phyloP scores from a whole-genome alignment of 345 rosid species.

The Abelmoschus esculentus region DNA sequence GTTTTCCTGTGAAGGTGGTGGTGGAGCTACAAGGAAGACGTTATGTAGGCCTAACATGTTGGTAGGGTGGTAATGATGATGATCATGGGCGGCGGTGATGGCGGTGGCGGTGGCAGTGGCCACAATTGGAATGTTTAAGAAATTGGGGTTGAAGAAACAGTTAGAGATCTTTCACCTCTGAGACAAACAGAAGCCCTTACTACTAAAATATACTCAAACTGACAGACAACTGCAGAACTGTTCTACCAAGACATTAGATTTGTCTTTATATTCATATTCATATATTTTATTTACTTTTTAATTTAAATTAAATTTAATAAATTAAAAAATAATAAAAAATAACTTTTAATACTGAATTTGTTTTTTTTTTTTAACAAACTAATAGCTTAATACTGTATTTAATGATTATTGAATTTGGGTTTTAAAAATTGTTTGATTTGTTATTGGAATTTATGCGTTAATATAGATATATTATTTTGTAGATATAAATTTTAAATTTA shows the following conservation, averaged over 20 bases:
- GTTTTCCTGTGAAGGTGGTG: slow-evolving; percentile 27
- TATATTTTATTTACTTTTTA: no score
- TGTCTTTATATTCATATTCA: no score
- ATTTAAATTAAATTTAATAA: no score
- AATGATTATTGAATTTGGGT: no score
- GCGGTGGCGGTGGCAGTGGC: slow-evolving; percentile 22
- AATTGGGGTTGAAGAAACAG: neutral
- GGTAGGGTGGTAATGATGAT: neutral
- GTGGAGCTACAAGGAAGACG: slow-evolving; percentile 47
- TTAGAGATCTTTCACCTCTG: neutral
- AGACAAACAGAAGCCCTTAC: neutral
- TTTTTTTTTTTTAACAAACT: no score
- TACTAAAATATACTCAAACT: neutral
- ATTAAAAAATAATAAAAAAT: no score
- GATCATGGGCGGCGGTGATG: slow-evolving; percentile 2
- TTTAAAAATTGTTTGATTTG: no score
- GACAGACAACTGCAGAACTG: slow-evolving; percentile 3
- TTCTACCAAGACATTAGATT: neutral
- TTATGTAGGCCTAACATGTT: slow-evolving; percentile 67
- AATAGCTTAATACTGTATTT: no score
- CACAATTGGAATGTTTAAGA: slow-evolving; percentile 17
- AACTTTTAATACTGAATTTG: no score
- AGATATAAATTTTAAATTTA: no score
- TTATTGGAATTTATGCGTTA: no score
- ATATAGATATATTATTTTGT: no score